phyloP scores from a whole-genome alignment of 768 basidiomycete species.

The Erythrobasidium yunnanense region DNA sequence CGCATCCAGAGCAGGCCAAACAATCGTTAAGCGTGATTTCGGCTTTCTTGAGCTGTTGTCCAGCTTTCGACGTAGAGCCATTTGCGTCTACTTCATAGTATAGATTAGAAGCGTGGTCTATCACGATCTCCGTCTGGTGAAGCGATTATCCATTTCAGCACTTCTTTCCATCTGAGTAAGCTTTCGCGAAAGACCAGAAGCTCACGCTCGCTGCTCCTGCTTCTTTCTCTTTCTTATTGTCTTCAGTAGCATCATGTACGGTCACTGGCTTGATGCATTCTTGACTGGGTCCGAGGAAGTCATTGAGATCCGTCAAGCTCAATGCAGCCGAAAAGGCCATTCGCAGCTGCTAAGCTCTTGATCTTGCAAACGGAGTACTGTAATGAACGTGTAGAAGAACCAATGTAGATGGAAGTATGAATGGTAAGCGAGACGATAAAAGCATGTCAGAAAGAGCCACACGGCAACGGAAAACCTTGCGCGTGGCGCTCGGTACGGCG shows the following conservation, averaged over 20 bases:
- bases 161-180: background rate
- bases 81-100: conserved; percentile 65
- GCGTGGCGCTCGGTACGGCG: no score
- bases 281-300: conserved; percentile 92
- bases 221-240: conserved; percentile 7
- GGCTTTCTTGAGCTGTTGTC: conserved; percentile 80
- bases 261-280: conserved; percentile 93
- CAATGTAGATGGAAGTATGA: no score
- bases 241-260: conserved; percentile 46
- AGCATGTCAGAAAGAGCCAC: no score
- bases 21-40: conserved; percentile 96
- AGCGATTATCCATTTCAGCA: background rate
- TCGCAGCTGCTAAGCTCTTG: no score
- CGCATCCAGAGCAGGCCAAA: conserved; percentile 98
- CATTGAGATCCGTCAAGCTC: conserved; percentile 59
- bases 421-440: no score
- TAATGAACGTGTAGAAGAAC: no score
- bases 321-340: conserved; percentile 85
- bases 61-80: conserved; percentile 34
- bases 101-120: conserved; percentile 62
- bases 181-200: background rate
- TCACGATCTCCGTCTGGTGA: conserved; percentile 74
- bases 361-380: no score
- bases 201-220: conserved; percentile 26
- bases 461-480: no score